These are phyloP conservation scores for Xylaria sp. DNA, from an alignment of 2,329 filamentous ascomycete genomes.

Conservation along the genomic window DNA sequence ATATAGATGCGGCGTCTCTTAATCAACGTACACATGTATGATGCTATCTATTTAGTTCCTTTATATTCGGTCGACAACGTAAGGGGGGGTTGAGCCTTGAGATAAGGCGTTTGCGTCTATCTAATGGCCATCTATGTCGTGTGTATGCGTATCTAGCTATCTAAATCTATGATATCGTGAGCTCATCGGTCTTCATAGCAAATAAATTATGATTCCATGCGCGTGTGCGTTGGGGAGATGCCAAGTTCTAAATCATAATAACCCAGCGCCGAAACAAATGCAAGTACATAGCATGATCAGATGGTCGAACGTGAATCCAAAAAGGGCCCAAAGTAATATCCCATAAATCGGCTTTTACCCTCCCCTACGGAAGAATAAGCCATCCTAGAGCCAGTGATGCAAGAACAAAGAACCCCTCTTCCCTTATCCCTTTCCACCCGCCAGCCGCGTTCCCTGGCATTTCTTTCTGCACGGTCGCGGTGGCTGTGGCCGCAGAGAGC, in stretches of 20 bases:
- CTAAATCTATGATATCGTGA: not conserved
- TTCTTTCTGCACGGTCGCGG: slow-evolving; percentile 62
- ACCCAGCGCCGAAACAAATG: not conserved
- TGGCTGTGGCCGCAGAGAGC: slow-evolving; percentile 56
- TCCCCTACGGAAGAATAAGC: slow-evolving; percentile 5
- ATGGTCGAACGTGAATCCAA: not conserved
- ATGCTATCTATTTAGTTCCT: not conserved
- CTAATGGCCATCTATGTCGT: not conserved
- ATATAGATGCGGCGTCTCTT: not conserved
- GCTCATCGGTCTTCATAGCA: not conserved
- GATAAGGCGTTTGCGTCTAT: not conserved
- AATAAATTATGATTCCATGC: not conserved
- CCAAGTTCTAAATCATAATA: not conserved
- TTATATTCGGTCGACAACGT: not conserved
- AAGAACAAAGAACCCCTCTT: slow-evolving; percentile 3
- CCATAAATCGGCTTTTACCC: no score
- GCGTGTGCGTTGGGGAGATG: not conserved
- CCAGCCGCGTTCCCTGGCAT: slow-evolving; percentile 38
- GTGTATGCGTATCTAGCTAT: not conserved
- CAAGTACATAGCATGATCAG: not conserved
- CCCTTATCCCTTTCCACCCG: not conserved
- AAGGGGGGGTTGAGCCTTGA: not conserved
- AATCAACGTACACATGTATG: not conserved
- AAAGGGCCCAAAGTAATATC: no score
- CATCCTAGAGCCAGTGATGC: slow-evolving; percentile 14